Percentiles rank a stretch among this genome's conserved stretches.
Evolutionary conservation across 495 filamentous ascomycete genomes (phyloP).

Genomic region (Podospora tetraspora): DNA sequence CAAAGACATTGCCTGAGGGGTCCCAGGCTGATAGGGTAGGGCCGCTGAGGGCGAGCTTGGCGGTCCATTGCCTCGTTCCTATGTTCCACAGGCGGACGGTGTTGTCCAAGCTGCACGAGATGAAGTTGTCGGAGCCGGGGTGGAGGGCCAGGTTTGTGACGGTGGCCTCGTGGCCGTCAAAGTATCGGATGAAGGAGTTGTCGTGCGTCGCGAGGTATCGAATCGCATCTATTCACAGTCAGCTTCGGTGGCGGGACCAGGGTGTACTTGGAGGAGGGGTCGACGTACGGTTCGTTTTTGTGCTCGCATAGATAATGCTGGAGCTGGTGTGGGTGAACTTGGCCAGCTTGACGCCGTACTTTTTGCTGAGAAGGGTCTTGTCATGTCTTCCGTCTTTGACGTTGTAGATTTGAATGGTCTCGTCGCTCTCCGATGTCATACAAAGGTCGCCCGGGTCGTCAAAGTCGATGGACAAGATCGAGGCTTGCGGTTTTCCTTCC

Average conservation of each 20-base stretch:
- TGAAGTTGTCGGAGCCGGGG: constrained; percentile 76
- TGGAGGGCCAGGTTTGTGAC: constrained; percentile 76
- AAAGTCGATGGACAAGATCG: constrained; percentile 76
- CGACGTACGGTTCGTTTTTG: constrained; percentile 73
- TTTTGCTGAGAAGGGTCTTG: constrained; percentile 81
- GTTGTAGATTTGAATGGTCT: constrained; percentile 91
- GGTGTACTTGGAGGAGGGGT: background rate
- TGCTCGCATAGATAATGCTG: constrained; percentile 89
- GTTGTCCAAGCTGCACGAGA: constrained; percentile 84
- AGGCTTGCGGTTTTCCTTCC: constrained; percentile 35
- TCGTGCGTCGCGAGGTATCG: constrained; percentile 91
- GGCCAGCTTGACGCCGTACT: constrained; percentile 90
- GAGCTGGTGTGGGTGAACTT: constrained; percentile 87
- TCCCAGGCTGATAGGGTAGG: constrained; percentile 86
- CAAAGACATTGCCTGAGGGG: constrained; percentile 82
- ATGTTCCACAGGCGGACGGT: constrained; percentile 86
- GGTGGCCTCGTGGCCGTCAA: constrained; percentile 74
- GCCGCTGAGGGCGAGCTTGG: constrained; percentile 66
- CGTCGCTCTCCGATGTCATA: constrained; percentile 82
- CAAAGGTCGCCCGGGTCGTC: constrained; percentile 88
- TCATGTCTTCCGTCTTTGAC: constrained; percentile 80
- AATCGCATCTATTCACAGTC: constrained; percentile 59
- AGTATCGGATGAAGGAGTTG: constrained; percentile 92
- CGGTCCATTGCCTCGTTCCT: constrained; percentile 64
- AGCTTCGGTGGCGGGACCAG: constrained; percentile 9